Conservation (phyloP, 164 flowering plant genomes). For the Vitis rupestris region DNA sequence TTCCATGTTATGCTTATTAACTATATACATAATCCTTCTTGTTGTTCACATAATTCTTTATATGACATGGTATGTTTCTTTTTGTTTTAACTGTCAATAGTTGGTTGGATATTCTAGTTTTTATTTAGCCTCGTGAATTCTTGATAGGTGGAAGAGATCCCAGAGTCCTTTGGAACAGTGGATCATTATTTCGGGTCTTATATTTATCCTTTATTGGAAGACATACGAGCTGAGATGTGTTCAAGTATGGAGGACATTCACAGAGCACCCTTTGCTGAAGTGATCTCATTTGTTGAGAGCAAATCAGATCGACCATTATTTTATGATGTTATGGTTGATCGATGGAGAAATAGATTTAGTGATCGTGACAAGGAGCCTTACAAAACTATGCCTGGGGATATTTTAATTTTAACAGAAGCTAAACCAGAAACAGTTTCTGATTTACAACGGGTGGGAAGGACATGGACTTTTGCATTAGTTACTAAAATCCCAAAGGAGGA, state of each 20-base stretch:
- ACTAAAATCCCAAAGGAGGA: constrained; percentile 5
- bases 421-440: constrained; percentile 47
- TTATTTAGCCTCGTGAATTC: neutral
- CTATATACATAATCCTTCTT: too few species aligned
- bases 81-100: neutral
- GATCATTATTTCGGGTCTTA: constrained; percentile 48
- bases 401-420: constrained; percentile 43
- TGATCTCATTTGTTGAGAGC: constrained; percentile 20
- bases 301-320: constrained; percentile 13
- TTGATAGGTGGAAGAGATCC: constrained; percentile 53
- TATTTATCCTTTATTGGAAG: constrained; percentile 39
- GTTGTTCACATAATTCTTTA: neutral
- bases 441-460: constrained; percentile 29
- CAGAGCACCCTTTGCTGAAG: constrained; percentile 49
- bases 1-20: too few species aligned
- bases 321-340: constrained; percentile 43
- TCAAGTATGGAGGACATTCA: constrained; percentile 48
- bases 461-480: constrained; percentile 42
- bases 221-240: constrained; percentile 31
- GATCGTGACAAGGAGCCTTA: constrained; percentile 38
- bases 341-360: constrained; percentile 47
- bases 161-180: constrained; percentile 44
- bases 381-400: constrained; percentile 55
- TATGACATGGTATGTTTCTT: neutral
- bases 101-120: neutral